A percentile compares a stretch with the other conserved stretches of the same genome.
Evolutionary conservation across 139 green algal genomes (phyloP).

Genomic region (Tetraselmis chui): DNA sequence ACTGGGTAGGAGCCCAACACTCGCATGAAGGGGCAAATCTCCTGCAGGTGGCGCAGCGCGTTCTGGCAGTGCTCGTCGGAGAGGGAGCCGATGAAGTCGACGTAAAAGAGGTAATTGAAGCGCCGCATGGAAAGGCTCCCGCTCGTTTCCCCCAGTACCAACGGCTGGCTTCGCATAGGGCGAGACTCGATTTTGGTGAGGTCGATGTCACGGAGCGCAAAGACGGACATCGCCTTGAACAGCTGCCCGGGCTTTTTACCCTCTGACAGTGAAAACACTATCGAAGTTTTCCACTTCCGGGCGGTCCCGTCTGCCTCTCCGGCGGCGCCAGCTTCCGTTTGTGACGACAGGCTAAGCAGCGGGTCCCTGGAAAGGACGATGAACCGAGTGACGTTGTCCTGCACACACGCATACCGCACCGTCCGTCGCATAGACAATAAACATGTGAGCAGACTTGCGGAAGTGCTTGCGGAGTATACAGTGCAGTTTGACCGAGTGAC

Average conservation of each 20-base stretch:
- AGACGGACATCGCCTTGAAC: conserved; percentile 94
- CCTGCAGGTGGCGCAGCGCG: conserved; percentile 87
- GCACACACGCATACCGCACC: too few relatives aligned
- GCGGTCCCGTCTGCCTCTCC: too few relatives aligned
- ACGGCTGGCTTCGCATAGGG: conserved; percentile 68
- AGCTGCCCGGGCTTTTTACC: conserved; percentile 72
- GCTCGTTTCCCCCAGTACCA: conserved; percentile 26
- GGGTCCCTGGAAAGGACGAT: conserved; percentile 89
- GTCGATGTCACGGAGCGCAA: conserved; percentile 94
- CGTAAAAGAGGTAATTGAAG: conserved; percentile 98
- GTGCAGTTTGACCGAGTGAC: too few relatives aligned
- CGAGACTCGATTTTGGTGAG: conserved; percentile 94
- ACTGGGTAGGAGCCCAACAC: conserved; percentile 89
- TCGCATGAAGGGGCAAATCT: conserved; percentile 83
- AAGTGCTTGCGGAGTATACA: too few relatives aligned
- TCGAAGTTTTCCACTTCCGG: conserved; percentile 69
- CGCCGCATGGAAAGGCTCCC: conserved; percentile 13
- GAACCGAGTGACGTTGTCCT: conserved; percentile 91
- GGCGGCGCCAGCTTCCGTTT: background rate
- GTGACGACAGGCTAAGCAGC: conserved; percentile 31
- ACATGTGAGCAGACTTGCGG: too few relatives aligned
- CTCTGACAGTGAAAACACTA: conserved; percentile 80
- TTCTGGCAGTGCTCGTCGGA: conserved; percentile 76
- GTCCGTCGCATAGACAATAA: too few relatives aligned
- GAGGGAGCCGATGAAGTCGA: conserved; percentile 87